A percentile compares a stretch with the other conserved stretches of the same genome.
Evolutionary conservation across 257 asterid species (phyloP).

Genomic region (Galeopsis tetrahit): DNA sequence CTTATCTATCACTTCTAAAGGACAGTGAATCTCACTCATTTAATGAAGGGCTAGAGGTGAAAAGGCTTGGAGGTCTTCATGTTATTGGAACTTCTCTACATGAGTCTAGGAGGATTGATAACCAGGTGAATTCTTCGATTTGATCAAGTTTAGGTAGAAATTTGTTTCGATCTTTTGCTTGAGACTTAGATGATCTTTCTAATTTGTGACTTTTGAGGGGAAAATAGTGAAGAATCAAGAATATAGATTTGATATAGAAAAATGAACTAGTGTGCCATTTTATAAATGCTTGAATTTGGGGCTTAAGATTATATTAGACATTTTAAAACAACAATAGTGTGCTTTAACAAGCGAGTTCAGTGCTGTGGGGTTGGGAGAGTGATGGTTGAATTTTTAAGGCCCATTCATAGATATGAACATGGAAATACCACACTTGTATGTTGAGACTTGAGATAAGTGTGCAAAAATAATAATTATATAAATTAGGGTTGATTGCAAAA

Average conservation of each 20-base stretch:
- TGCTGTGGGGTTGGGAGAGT: not conserved
- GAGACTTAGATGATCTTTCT: conserved; percentile 27
- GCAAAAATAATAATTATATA: not conserved
- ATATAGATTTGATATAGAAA: not conserved
- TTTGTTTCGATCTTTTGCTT: not conserved
- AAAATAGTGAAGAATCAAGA: not conserved
- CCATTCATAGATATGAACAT: not conserved
- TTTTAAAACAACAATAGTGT: not conserved
- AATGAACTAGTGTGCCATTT: not conserved
- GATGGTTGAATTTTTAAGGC: not conserved
- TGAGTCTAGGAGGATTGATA: conserved; percentile 97
- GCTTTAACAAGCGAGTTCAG: not conserved
- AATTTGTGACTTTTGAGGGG: conserved; percentile 8
- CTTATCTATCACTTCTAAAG: conserved; percentile 81
- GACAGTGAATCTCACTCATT: conserved; percentile 86
- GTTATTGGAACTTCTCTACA: conserved; percentile 98
- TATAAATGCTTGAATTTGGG: not conserved
- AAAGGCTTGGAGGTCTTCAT: conserved; percentile 94
- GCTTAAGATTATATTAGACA: not conserved
- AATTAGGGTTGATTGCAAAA: too few relatives aligned
- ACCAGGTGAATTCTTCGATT: conserved; percentile 65
- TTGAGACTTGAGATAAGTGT: not conserved
- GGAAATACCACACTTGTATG: not conserved
- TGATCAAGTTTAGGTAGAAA: conserved; percentile 15
- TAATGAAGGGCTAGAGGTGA: conserved; percentile 89